Evolutionary conservation across 164 flowering plant species (phyloP).

Genomic region (Vitis vinifera): ASM3070453v1 NC_081818.1:27390001-27390500

Average conservation of each 20-base stretch:
- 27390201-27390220: slow-evolving; percentile 35
- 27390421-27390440: too few species aligned
- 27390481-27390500: too few species aligned
- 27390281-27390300: slow-evolving; percentile 43
- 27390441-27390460: too few species aligned
- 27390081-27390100: slow-evolving; percentile 8
- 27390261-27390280: slow-evolving; percentile 44
- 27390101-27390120: slow-evolving; percentile 25
- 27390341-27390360: slow-evolving; percentile 39
- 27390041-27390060: slow-evolving; percentile 41
- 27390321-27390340: slow-evolving; percentile 49
- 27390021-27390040: slow-evolving; percentile 34
- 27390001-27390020: neutral
- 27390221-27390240: slow-evolving; percentile 44
- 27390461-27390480: too few species aligned
- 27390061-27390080: slow-evolving; percentile 35
- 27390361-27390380: slow-evolving; percentile 20
- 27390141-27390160: slow-evolving; percentile 39
- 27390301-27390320: slow-evolving; percentile 54
- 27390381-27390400: too few species aligned
- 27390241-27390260: slow-evolving; percentile 60
- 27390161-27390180: slow-evolving; percentile 41
- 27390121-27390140: slow-evolving; percentile 42
- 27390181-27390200: slow-evolving; percentile 48
- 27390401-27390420: too few species aligned